These are phyloP conservation scores for Zygosaccharomyces pseudobailii DNA, from an alignment of 1,139 yeast species.

Conservation along the genomic window DNA sequence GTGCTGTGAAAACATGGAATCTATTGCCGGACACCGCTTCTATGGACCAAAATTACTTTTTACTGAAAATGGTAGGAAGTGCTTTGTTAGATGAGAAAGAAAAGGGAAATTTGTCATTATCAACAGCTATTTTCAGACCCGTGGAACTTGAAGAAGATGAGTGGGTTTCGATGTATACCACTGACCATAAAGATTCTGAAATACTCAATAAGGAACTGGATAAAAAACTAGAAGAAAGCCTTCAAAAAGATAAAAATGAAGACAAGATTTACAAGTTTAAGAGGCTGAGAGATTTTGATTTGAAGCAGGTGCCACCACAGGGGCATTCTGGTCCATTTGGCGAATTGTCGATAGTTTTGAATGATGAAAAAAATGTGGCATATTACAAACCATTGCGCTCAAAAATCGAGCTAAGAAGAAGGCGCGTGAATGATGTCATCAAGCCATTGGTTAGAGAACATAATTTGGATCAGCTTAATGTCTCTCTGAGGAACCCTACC, in stretches of 20 bases:
- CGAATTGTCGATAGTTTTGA: conserved; percentile 53
- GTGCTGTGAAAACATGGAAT: conserved; percentile 75
- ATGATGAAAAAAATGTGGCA: conserved; percentile 53
- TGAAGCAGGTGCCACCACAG: conserved; percentile 45
- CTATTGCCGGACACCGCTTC: conserved; percentile 84
- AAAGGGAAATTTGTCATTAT: conserved; percentile 43
- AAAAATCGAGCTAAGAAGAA: conserved; percentile 74
- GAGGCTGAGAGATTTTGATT: conserved; percentile 76
- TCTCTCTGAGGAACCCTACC: conserved; percentile 32
- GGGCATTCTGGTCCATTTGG: conserved; percentile 44
- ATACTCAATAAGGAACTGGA: conserved; percentile 36
- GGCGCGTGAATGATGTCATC: conserved; percentile 56
- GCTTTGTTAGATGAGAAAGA: conserved; percentile 54
- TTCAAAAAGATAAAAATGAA: conserved; percentile 31
- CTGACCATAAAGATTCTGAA: conserved; percentile 47
- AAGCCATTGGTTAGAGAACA: conserved; percentile 40
- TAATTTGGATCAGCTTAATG: conserved; percentile 38
- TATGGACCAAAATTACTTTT: conserved; percentile 71
- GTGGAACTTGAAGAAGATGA: conserved; percentile 70
- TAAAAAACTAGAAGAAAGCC: conserved; percentile 41
- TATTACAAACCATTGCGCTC: conserved; percentile 75
- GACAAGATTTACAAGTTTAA: conserved; percentile 50
- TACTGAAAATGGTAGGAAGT: conserved; percentile 73
- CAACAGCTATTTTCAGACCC: conserved; percentile 70
- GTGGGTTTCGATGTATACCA: conserved; percentile 73